phyloP scores from a whole-genome alignment of 2,329 filamentous ascomycete species.

The Penicillium oxalicum region DNA sequence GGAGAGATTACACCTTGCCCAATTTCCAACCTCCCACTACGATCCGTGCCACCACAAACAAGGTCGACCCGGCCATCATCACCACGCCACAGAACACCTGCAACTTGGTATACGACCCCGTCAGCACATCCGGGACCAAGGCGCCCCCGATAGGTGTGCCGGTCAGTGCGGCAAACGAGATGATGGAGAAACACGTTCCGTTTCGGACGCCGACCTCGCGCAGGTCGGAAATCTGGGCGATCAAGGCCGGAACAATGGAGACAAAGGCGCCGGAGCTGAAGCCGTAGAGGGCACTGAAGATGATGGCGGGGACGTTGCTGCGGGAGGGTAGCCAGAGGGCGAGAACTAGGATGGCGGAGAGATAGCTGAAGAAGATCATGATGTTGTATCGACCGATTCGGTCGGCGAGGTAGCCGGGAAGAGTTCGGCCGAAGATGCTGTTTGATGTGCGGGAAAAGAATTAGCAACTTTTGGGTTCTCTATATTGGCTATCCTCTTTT shows the following conservation, averaged over 20 bases:
- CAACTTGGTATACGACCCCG: constrained; percentile 21
- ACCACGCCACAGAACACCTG: constrained; percentile 25
- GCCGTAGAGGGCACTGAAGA: constrained; percentile 63
- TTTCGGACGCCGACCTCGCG: constrained; percentile 63
- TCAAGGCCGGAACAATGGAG: constrained; percentile 55
- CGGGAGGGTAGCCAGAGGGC: constrained; percentile 52
- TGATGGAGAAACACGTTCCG: constrained; percentile 58
- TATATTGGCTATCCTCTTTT: too few species aligned
- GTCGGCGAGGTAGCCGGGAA: constrained; percentile 29
- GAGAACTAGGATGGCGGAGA: constrained; percentile 32
- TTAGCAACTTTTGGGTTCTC: too few species aligned
- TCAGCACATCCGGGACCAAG: constrained; percentile 21
- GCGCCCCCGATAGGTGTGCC: constrained; percentile 27
- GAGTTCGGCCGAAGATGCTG: constrained; percentile 30
- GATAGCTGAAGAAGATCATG: constrained; percentile 44
- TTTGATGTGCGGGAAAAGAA: too few species aligned
- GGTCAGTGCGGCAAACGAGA: constrained; percentile 59
- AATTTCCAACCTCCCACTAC: constrained; percentile 22
- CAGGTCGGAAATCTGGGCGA: constrained; percentile 66
- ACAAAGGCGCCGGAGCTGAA: constrained; percentile 64
- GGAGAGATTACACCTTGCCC: background rate
- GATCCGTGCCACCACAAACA: constrained; percentile 22
- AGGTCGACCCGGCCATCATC: constrained; percentile 19
- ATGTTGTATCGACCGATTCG: constrained; percentile 32
- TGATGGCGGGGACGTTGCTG: constrained; percentile 53